phyloP scores from a whole-genome alignment of 2,329 filamentous ascomycete species.

The Gaeumannomyces tritici region DNA sequence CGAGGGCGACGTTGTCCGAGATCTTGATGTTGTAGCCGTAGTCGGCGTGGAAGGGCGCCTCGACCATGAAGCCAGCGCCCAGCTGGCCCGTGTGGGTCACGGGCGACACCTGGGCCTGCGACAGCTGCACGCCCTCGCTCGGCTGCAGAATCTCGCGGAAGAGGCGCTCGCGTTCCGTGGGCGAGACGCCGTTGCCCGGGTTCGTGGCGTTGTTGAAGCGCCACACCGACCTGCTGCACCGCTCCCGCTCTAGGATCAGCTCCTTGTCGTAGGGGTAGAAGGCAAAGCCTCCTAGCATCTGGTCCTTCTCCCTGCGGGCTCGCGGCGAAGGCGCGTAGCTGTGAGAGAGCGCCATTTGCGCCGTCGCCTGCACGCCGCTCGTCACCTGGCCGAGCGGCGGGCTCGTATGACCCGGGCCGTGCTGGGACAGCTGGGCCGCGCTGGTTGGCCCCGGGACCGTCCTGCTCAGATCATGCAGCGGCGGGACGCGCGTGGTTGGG shows the following conservation, averaged over 20 bases:
- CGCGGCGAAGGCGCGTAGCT: constrained; percentile 28
- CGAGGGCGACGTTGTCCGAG: constrained; percentile 75
- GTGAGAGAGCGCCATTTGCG: constrained; percentile 49
- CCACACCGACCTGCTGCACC: constrained; percentile 73
- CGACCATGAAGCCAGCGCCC: constrained; percentile 68
- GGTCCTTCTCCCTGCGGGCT: constrained; percentile 65
- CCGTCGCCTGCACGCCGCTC: constrained; percentile 42
- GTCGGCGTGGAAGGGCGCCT: constrained; percentile 84
- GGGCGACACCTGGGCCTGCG: constrained; percentile 42
- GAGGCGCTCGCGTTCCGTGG: constrained; percentile 56
- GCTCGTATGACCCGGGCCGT: constrained; percentile 14
- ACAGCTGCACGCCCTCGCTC: constrained; percentile 42
- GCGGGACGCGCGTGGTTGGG: constrained; percentile 41
- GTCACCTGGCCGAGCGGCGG: constrained; percentile 20
- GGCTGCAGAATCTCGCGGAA: constrained; percentile 66
- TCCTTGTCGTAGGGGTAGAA: constrained; percentile 73
- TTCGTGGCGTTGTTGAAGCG: constrained; percentile 79
- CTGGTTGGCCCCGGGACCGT: constrained; percentile 20
- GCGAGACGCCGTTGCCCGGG: constrained; percentile 60
- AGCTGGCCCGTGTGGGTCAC: constrained; percentile 50
- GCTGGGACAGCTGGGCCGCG: background rate
- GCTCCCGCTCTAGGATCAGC: constrained; percentile 73
- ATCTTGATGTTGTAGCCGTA: constrained; percentile 94
- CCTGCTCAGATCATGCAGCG: constrained; percentile 48
- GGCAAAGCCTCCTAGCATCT: constrained; percentile 74